Base-by-base conservation (phyloP, 108 stramenopile species). In the Skeletonema menzelii region DNA sequence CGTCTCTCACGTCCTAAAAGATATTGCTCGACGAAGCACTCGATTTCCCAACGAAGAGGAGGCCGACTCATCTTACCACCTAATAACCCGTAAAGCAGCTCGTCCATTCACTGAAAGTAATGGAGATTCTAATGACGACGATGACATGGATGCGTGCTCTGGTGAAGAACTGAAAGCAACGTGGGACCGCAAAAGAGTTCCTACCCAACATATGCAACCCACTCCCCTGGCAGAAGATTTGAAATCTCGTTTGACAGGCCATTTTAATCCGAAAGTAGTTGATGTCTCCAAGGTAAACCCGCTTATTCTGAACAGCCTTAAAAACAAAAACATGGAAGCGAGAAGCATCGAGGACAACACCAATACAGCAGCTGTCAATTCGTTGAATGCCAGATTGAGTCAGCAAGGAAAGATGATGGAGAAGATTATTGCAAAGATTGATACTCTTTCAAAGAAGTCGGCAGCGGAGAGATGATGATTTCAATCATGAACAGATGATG, bases 1-100 rank as follows among this genome's bases (percentile, higher is more conserved):
- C 26, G 24, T 66, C 34, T 58, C 58, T 10, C 64, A 74, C 35
- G 73, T 74, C 26, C 35, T 74, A 7, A 35, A 37, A 59, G 73
- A 74, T 19, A 74, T 74, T 44, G 63, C 65, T 8, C 58, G 73
- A 37, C 37, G 73, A 32, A 74, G 73, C 34, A 67, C 73, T n/a
- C 58, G 65, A 17, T 74, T 74, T 67, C 57, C 59, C 0, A 58
- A 67, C 30, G 73, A 58, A n/a, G 73, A 34, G 13, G 20, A 55
- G 5, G 8, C 8, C 20, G 49, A 49, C 35, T 35, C 35, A 10
- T 35, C 35, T 10, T 35, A 35, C 35, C 11, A 37, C 10, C 11
- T 59, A 57, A 32, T 60, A 22, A 32, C 40, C n/a, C 55, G 38
- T 59, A 66, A 14, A 31, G 15, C 56, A 64, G 56, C 37, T 27